Conservation (phyloP, 257 asterid species). For the Solanum medicagineum region DNA sequence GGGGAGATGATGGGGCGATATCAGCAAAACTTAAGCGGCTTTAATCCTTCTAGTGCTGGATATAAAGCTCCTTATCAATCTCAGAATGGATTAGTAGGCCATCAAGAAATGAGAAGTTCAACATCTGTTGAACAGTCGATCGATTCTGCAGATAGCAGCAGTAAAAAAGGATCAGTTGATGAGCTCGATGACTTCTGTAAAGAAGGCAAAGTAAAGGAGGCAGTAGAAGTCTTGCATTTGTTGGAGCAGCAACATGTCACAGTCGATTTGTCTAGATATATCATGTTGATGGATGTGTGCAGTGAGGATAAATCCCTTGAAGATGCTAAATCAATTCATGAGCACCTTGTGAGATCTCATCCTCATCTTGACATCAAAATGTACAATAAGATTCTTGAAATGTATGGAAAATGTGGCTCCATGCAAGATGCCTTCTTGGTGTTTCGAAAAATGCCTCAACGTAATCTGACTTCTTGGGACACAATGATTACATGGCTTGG, state of each 20-base stretch:
- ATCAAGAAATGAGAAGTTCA: conserved; percentile 6
- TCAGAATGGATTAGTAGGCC: conserved; percentile 6
- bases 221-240: conserved; percentile 33
- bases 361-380: conserved; percentile 35
- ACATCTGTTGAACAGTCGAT: conserved; percentile 5
- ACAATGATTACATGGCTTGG: conserved; percentile 65
- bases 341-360: conserved; percentile 37
- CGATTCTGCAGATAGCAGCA: conserved; percentile 11
- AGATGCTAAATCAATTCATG: conserved; percentile 51
- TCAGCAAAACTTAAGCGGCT: conserved; percentile 10
- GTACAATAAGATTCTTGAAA: conserved; percentile 54
- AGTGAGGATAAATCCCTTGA: conserved; percentile 49
- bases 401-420: conserved; percentile 63
- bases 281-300: conserved; percentile 44
- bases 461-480: conserved; percentile 80
- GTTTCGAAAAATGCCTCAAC: conserved; percentile 45
- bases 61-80: conserved; percentile 6
- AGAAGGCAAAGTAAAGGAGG: conserved; percentile 51
- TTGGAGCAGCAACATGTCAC: conserved; percentile 29
- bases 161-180: conserved; percentile 16
- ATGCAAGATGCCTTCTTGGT: conserved; percentile 48
- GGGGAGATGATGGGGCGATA: neutral
- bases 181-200: conserved; percentile 43
- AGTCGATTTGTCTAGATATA: conserved; percentile 46
- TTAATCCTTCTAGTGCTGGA: conserved; percentile 9